phyloP scores from a whole-genome alignment of 805 yeast species.

The Myxozyma udenii region DNA sequence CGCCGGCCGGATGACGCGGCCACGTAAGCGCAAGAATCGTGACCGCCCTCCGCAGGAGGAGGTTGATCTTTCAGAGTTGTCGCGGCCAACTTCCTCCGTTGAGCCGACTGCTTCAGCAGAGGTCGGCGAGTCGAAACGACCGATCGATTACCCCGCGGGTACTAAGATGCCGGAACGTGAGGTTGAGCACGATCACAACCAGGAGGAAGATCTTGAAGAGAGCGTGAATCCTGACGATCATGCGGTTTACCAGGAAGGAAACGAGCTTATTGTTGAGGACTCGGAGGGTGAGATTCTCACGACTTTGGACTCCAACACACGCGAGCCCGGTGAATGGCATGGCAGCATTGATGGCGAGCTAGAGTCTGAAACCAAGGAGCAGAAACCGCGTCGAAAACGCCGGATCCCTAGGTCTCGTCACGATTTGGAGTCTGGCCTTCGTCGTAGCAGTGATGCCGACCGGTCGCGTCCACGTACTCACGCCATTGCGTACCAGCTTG shows the following conservation, averaged over 20 bases:
- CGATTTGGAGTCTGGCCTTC: not conserved
- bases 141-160: constrained; percentile 20
- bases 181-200: constrained; percentile 4
- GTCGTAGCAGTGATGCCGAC: not conserved
- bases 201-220: constrained; percentile 24
- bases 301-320: constrained; percentile 35
- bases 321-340: constrained; percentile 17
- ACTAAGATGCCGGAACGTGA: constrained; percentile 6
- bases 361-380: not conserved
- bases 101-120: not conserved
- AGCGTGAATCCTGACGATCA: constrained; percentile 21
- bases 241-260: constrained; percentile 67
- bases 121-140: not conserved
- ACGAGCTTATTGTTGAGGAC: constrained; percentile 71
- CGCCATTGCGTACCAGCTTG: constrained; percentile 74
- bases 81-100: not conserved
- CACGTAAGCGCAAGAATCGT: constrained; percentile 3
- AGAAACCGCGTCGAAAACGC: not conserved
- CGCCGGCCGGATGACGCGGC: constrained; percentile 24
- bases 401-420: not conserved
- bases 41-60: not conserved
- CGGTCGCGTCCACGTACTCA: constrained; percentile 29
- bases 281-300: constrained; percentile 72
- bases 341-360: constrained; percentile 1
- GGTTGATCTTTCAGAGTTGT: not conserved